phyloP scores from a whole-genome alignment of 495 filamentous ascomycete species.

The Saxophila tyrrhenica region DNA sequence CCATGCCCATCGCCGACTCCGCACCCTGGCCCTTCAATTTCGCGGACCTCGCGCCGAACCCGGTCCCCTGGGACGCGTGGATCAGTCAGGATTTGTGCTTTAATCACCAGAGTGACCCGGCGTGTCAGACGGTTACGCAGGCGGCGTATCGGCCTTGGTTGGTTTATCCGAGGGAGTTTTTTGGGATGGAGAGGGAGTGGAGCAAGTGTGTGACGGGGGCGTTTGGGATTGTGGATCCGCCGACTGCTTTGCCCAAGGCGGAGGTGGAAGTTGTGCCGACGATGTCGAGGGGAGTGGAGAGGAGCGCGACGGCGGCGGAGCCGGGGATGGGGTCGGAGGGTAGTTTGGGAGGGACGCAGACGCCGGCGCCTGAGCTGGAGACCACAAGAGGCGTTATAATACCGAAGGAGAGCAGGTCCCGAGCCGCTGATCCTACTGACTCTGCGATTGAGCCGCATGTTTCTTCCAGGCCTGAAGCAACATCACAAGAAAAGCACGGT shows the following conservation, averaged over 20 bases:
- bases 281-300: neutral
- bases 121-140: neutral
- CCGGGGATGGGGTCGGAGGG: neutral
- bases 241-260: neutral
- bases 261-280: neutral
- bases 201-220: neutral
- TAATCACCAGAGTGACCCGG: neutral
- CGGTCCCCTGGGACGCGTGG: neutral
- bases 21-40: neutral
- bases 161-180: neutral
- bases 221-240: neutral
- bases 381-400: too few species aligned
- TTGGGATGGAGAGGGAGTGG: neutral
- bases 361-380: neutral
- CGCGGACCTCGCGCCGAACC: neutral
- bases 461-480: too few species aligned
- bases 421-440: too few species aligned
- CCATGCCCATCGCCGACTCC: neutral
- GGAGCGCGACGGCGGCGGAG: neutral
- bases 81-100: neutral
- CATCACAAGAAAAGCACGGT: too few species aligned
- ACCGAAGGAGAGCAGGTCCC: too few species aligned
- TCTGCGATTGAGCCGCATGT: too few species aligned
- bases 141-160: neutral
- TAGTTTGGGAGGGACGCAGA: neutral